phyloP scores from a whole-genome alignment of 352 stramenopile species.

The Globisporangium cederbergense region DNA sequence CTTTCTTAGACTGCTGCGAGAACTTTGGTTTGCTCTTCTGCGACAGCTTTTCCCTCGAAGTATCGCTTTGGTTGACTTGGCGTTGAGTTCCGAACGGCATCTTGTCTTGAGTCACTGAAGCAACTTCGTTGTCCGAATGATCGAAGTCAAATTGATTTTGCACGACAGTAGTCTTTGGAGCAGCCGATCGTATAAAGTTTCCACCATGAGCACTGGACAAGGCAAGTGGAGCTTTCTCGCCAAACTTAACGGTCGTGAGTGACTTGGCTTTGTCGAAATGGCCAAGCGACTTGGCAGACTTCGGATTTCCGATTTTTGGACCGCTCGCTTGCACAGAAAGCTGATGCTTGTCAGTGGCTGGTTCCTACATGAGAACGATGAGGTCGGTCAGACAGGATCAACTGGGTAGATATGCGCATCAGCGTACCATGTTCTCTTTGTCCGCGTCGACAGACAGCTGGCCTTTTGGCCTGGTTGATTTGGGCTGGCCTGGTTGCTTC shows the following conservation, averaged over 20 bases:
- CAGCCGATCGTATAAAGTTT: neutral
- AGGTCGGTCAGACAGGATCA: neutral
- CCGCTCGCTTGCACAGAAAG: neutral
- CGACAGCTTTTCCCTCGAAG: neutral
- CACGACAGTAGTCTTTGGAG: neutral
- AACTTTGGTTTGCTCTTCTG: conserved; percentile 6
- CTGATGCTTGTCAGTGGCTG: neutral
- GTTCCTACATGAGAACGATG: neutral
- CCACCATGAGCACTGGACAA: neutral
- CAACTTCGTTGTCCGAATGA: neutral
- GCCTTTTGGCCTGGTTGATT: neutral
- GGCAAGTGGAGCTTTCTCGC: conserved; percentile 6
- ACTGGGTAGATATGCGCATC: neutral
- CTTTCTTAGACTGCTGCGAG: conserved; percentile 6
- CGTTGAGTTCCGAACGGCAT: neutral
- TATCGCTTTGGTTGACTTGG: neutral
- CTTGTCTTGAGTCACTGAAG: neutral
- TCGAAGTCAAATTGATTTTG: conserved; percentile 5
- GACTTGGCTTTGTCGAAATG: neutral
- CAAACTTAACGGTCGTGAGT: neutral
- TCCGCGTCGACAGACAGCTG: neutral
- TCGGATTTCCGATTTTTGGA: neutral
- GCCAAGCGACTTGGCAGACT: neutral
- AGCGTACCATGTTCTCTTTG: conserved; percentile 13
- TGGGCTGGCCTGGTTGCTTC: neutral